A percentile compares a stretch with the other conserved stretches of the same genome.
phyloP scores from a whole-genome alignment of 2,329 filamentous ascomycete genomes.

The Fusarium virguliforme region DNA sequence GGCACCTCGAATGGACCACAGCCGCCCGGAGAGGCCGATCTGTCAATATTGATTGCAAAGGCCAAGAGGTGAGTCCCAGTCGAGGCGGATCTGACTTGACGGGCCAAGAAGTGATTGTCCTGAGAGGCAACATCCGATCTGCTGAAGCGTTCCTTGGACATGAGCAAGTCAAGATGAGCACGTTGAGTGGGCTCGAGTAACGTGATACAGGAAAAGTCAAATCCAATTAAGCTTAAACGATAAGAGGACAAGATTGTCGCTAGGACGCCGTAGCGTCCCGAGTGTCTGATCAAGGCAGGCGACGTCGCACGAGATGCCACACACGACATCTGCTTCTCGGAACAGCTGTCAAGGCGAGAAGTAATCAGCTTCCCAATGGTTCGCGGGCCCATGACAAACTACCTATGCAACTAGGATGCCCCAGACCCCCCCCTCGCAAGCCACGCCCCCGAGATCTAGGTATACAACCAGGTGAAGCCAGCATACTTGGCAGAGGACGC shows the following conservation, averaged over 20 bases:
- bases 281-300: not conserved
- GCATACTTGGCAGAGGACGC: slow-evolving; percentile 10
- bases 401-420: slow-evolving; percentile 1
- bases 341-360: slow-evolving; percentile 3
- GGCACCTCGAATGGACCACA: slow-evolving; percentile 15
- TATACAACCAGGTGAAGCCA: slow-evolving; percentile 16
- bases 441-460: slow-evolving; percentile 21
- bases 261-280: slow-evolving; percentile 4
- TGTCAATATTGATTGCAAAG: not conserved
- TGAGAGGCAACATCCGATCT: not conserved
- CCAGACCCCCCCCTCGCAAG: slow-evolving; percentile 3
- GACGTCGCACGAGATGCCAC: not conserved
- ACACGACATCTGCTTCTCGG: not conserved
- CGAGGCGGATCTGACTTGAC: not conserved
- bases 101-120: slow-evolving; percentile 4
- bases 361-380: slow-evolving; percentile 4
- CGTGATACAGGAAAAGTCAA: slow-evolving; percentile 3
- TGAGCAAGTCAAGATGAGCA: not conserved
- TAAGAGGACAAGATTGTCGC: slow-evolving; percentile 10
- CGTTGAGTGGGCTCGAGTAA: not conserved
- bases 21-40: not conserved
- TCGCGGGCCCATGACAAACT: not conserved
- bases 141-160: not conserved
- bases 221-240: slow-evolving; percentile 17
- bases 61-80: slow-evolving; percentile 2